Conservation (phyloP, 345 rosid genomes). For the Microcos paniculata region DNA sequence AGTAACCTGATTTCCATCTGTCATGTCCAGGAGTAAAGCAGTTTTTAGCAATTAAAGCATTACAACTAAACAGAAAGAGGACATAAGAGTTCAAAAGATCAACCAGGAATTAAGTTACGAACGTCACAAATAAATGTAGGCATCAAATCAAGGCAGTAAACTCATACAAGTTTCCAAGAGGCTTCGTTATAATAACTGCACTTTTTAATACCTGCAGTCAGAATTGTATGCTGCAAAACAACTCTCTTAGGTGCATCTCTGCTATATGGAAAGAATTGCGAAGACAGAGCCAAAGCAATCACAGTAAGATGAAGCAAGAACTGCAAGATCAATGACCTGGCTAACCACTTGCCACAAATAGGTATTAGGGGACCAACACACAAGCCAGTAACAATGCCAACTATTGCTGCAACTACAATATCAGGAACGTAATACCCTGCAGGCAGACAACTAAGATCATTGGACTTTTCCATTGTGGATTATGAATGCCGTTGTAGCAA, state of each 20-base stretch:
- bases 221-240: conserved; percentile 74
- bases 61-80: not conserved
- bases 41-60: not conserved
- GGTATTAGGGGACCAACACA: conserved; percentile 85
- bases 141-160: not conserved
- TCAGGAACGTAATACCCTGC: conserved; percentile 81
- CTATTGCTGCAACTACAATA: conserved; percentile 62
- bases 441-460: conserved; percentile 24
- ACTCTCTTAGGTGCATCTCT: conserved; percentile 86
- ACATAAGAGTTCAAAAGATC: not conserved
- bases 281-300: conserved; percentile 76
- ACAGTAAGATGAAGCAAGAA: conserved; percentile 68
- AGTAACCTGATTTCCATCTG: conserved; percentile 64
- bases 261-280: conserved; percentile 92
- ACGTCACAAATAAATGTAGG: not conserved
- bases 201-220: conserved; percentile 63
- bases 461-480: not conserved
- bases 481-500: not conserved
- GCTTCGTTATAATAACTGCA: not conserved
- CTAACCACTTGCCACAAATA: conserved; percentile 72
- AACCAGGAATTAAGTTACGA: not conserved
- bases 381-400: conserved; percentile 75
- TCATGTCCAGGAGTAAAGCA: conserved; percentile 23
- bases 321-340: conserved; percentile 66
- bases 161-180: conserved; percentile 1